Evolutionary conservation across 2,329 filamentous ascomycete species (phyloP), one percentile per base, ranked within the genome.

Genomic region (Neonectria hederae): DNA sequence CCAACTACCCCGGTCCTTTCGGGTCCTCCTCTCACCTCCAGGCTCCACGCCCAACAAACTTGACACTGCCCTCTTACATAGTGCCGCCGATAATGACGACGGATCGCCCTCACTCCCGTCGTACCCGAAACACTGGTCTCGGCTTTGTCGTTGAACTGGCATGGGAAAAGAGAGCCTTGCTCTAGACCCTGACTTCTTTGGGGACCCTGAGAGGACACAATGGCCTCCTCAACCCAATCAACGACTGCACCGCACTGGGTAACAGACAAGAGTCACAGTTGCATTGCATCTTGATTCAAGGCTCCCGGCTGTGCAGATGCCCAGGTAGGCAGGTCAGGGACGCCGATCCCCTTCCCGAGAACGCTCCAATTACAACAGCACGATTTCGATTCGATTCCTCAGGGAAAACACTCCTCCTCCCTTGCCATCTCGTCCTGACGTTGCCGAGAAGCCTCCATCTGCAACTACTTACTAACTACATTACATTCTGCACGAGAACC

Each of bases 41-140:
- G 22, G 55, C 51, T 59, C 55, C 55, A 59, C 55, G 61, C 55
- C 52, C 61, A 63, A 63, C 61, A 63, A 63, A 63, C 61, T 38
- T 49, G 61, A 45, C 51, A 59, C 43, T 63, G 61, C 61, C 61
- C 30, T 35, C 49, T 40, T 48, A 52, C 54, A 42, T 21, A 30
- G 48, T 21, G 11, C 28, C n/a, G 35, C 28, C 48, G 48, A 51
- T 58, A 48, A 53, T 48, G 40, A 48, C 30, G 35, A 38, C 24
- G 43, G 55, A 63, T 55, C 49, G 24, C 45, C 56, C 43, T 54
- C 45, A 21, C 55, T 59, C 61, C 61, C 56, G 61, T 52, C 46
- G 26, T 54, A 45, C 51, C 61, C 61, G 61, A 59, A 63, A 63
- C 61, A 38, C 35, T 54, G 42, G 13, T 43, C 43, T 26, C 28